phyloP scores from a whole-genome alignment of 768 basidiomycete genomes.

The Phaeotremella fagi region DNA sequence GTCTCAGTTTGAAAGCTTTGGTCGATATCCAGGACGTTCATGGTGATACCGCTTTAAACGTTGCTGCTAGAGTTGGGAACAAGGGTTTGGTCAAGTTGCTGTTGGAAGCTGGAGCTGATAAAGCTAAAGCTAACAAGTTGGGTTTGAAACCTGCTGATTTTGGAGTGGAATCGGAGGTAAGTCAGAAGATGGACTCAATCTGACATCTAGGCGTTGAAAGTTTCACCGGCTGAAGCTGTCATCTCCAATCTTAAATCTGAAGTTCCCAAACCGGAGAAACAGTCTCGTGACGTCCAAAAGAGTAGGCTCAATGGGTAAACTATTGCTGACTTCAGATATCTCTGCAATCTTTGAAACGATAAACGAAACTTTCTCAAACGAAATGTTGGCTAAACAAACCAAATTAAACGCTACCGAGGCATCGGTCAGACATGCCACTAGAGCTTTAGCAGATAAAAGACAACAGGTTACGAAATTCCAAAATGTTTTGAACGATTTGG shows the following conservation, averaged over 20 bases:
- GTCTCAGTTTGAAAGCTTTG: slow-evolving; percentile 52
- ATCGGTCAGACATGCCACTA: slow-evolving; percentile 81
- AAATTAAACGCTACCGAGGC: slow-evolving; percentile 79
- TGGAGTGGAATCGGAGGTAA: slow-evolving; percentile 84
- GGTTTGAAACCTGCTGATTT: slow-evolving; percentile 91
- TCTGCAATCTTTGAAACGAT: slow-evolving; percentile 76
- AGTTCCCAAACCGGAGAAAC: slow-evolving; percentile 72
- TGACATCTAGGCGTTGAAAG: slow-evolving; percentile 27
- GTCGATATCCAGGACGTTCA: slow-evolving; percentile 91
- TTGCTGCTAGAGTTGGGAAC: slow-evolving; percentile 90
- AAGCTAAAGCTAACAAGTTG: slow-evolving; percentile 80
- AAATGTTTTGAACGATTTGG: slow-evolving; percentile 66
- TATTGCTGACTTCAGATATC: slow-evolving; percentile 58
- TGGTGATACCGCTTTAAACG: slow-evolving; percentile 92
- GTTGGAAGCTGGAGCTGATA: slow-evolving; percentile 88
- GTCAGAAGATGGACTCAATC: slow-evolving; percentile 26
- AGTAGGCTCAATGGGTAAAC: slow-evolving; percentile 11
- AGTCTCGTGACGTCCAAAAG: slow-evolving; percentile 63
- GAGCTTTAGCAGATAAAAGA: slow-evolving; percentile 83
- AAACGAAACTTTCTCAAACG: slow-evolving; percentile 69
- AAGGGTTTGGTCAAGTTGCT: slow-evolving; percentile 76
- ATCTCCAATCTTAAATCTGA: slow-evolving; percentile 67
- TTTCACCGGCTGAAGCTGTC: slow-evolving; percentile 63
- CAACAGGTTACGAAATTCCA: slow-evolving; percentile 77
- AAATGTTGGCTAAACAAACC: slow-evolving; percentile 82